phyloP scores from a whole-genome alignment of 768 basidiomycete species.

The Kwoniella sp. region DNA sequence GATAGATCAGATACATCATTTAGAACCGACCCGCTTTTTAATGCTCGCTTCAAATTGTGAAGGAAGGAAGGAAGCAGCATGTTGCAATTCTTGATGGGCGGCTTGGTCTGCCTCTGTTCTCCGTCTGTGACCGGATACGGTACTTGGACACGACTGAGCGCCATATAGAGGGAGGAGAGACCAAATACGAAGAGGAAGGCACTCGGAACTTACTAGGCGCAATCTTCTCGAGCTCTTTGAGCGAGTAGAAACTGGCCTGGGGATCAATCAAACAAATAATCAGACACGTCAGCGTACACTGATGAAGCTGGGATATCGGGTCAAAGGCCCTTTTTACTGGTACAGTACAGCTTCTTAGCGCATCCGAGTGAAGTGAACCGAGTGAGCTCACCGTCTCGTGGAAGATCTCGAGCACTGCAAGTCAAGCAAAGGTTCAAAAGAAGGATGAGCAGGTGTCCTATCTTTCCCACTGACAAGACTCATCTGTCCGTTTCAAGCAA shows the following conservation, averaged over 20 bases:
- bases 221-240: slow-evolving; percentile 87
- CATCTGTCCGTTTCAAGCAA: too few species aligned
- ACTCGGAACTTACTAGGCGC: slow-evolving; percentile 48
- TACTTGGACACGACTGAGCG: too few species aligned
- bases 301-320: neutral
- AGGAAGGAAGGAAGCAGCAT: too few species aligned
- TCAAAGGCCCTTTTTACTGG: neutral
- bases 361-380: too few species aligned
- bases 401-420: slow-evolving; percentile 77
- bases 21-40: neutral
- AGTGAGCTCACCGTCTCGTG: slow-evolving; percentile 71
- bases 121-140: too few species aligned
- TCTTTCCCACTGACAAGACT: too few species aligned
- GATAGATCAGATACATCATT: neutral
- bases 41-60: too few species aligned
- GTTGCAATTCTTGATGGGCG: too few species aligned
- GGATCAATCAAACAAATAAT: neutral
- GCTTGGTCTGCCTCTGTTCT: too few species aligned
- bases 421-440: too few species aligned
- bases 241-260: slow-evolving; percentile 81
- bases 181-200: too few species aligned
- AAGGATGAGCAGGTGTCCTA: neutral
- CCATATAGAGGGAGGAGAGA: too few species aligned
- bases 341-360: neutral
- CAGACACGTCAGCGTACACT: neutral